Conservation (phyloP, 78 protist genomes). For the Emiliania huxleyi region DNA sequence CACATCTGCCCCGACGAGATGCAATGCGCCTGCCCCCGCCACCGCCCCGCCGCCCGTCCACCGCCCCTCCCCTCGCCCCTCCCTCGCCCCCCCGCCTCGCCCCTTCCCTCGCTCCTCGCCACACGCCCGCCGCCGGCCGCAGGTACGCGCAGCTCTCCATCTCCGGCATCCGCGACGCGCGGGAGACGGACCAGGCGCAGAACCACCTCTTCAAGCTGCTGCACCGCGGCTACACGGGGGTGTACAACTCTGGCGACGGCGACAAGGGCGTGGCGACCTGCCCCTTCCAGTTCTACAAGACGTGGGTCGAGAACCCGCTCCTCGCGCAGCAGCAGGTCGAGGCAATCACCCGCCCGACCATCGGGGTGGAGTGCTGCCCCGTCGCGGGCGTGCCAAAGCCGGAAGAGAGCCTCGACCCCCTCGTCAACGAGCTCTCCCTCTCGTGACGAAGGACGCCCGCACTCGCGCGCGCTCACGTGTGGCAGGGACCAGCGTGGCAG, state of each 20-base stretch:
- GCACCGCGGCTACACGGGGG: conserved; percentile 45
- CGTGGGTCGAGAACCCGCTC: conserved; percentile 7
- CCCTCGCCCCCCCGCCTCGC: too few relatives aligned
- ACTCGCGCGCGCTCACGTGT: too few relatives aligned
- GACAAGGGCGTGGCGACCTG: conserved; percentile 11
- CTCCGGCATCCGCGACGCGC: conserved; percentile 25
- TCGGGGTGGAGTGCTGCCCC: conserved; percentile 16
- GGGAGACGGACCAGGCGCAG: conserved; percentile 10
- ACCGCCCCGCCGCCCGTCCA: too few relatives aligned
- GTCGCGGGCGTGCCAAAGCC: conserved; percentile 5
- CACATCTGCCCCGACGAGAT: too few relatives aligned
- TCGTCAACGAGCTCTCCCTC: not conserved
- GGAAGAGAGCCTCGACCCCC: not conserved
- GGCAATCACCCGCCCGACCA: not conserved
- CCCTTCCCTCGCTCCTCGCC: too few relatives aligned
- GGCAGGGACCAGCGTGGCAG: too few relatives aligned
- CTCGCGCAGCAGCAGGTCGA: conserved; percentile 32
- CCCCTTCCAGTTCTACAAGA: conserved; percentile 28
- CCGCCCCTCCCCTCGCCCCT: too few relatives aligned
- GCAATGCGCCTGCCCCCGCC: too few relatives aligned
- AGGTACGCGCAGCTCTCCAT: conserved; percentile 14
- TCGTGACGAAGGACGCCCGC: too few relatives aligned
- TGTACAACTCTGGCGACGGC: not conserved
- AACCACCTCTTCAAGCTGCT: conserved; percentile 45
- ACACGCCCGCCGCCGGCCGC: too few relatives aligned